A percentile compares a stretch with the other conserved stretches of the same genome.
phyloP scores from a whole-genome alignment of 1,284 basidiomycete species.

The Trichosporon sp. region DNA sequence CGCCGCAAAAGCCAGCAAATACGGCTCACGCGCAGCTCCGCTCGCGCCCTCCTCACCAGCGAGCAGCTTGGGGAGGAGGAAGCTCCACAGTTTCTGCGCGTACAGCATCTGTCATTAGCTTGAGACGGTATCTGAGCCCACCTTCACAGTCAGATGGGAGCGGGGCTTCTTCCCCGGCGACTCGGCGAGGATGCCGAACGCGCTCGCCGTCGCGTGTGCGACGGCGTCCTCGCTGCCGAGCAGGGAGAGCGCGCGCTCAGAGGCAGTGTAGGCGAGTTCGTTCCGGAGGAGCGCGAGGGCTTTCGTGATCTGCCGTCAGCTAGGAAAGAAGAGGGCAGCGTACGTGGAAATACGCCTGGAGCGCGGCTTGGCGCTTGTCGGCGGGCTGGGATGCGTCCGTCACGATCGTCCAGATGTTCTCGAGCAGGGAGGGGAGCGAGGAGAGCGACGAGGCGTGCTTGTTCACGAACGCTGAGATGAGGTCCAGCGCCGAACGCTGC shows the following conservation, averaged over 20 bases:
- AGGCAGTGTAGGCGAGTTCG: constrained; percentile 62
- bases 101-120: constrained; percentile 65
- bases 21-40: constrained; percentile 60
- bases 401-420: constrained; percentile 58
- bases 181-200: constrained; percentile 68
- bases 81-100: constrained; percentile 79
- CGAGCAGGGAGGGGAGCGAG: constrained; percentile 58
- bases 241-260: constrained; percentile 70
- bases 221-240: constrained; percentile 50
- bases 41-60: constrained; percentile 59
- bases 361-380: constrained; percentile 35
- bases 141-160: constrained; percentile 69
- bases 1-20: constrained; percentile 80
- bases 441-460: constrained; percentile 66
- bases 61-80: constrained; percentile 74
- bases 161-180: constrained; percentile 64
- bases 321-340: constrained; percentile 17
- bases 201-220: constrained; percentile 64
- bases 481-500: constrained; percentile 64
- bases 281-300: constrained; percentile 76
- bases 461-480: constrained; percentile 73
- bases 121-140: constrained; percentile 43
- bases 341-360: constrained; percentile 40
- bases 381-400: constrained; percentile 40
- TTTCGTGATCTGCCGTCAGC: constrained; percentile 66